Conservation (phyloP, 495 filamentous ascomycete genomes). For the Podospora appendiculata region DNA sequence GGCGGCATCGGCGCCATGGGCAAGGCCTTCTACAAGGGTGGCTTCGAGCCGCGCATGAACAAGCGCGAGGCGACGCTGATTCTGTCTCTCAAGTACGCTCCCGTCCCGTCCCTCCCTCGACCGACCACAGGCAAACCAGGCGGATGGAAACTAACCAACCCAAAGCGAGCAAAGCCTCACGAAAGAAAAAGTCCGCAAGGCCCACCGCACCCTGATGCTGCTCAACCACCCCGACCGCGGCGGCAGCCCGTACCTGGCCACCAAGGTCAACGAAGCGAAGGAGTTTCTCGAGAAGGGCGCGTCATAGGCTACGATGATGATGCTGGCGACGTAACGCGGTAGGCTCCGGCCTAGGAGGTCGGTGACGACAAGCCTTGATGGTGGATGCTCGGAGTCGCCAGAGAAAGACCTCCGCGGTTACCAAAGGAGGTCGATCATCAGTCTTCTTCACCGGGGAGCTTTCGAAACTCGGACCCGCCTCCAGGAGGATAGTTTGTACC, state of each 20-base stretch:
- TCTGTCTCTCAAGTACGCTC: constrained; percentile 72
- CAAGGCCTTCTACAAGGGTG: constrained; percentile 92
- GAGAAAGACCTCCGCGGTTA: too few relatives aligned
- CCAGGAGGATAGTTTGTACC: too few relatives aligned
- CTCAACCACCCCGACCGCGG: constrained; percentile 97
- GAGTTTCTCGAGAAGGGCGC: constrained; percentile 80
- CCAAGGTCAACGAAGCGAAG: constrained; percentile 97
- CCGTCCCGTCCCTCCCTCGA: neutral
- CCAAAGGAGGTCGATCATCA: too few relatives aligned
- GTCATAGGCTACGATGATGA: constrained; percentile 1
- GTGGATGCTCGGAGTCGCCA: too few relatives aligned
- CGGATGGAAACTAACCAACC: neutral
- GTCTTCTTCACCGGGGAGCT: too few relatives aligned
- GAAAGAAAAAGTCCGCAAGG: constrained; percentile 91
- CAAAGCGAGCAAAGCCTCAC: constrained; percentile 66
- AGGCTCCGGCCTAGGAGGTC: too few relatives aligned
- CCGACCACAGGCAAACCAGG: neutral
- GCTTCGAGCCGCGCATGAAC: constrained; percentile 92
- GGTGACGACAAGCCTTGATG: too few relatives aligned
- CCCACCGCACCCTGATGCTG: constrained; percentile 93
- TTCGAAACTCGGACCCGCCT: too few relatives aligned
- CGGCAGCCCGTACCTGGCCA: constrained; percentile 91
- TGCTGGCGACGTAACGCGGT: too few relatives aligned
- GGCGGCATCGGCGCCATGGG: constrained; percentile 72
- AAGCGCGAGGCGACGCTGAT: constrained; percentile 86